Evolutionary conservation across 108 stramenopile genomes (phyloP).

Genomic region (Cyclotella cryptica): DNA sequence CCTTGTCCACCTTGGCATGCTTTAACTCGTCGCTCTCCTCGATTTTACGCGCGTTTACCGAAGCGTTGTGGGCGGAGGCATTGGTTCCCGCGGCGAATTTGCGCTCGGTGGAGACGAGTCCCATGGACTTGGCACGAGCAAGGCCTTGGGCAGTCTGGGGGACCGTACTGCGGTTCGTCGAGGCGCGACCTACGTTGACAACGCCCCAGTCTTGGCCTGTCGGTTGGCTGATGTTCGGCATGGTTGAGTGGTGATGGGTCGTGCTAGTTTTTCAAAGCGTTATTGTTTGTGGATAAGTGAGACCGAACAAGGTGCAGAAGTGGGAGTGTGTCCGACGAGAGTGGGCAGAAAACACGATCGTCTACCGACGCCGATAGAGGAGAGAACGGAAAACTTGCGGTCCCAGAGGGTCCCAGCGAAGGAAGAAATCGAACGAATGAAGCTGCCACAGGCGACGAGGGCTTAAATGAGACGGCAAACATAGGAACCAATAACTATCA

Average conservation of each 20-base stretch:
- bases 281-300: background rate
- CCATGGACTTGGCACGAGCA: conserved; percentile 61
- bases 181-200: conserved; percentile 78
- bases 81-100: conserved; percentile 86
- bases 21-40: conserved; percentile 95
- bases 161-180: conserved; percentile 39
- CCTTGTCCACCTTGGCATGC: conserved; percentile 89
- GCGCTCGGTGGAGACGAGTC: conserved; percentile 62
- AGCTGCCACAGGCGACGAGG: no score
- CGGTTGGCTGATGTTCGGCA: conserved; percentile 55
- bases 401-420: no score
- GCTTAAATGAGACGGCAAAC: no score
- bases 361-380: no score
- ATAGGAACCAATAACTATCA: no score
- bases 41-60: conserved; percentile 86
- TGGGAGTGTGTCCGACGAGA: no score
- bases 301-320: no score
- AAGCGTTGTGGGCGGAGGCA: conserved; percentile 83
- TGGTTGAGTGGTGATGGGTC: no score
- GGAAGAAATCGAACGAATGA: no score
- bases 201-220: conserved; percentile 86
- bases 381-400: no score
- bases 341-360: no score
- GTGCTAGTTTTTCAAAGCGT: no score
- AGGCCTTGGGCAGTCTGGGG: conserved; percentile 70